Conservation (phyloP, 305 asterid species). For the Nicotiana rustica region DNA sequence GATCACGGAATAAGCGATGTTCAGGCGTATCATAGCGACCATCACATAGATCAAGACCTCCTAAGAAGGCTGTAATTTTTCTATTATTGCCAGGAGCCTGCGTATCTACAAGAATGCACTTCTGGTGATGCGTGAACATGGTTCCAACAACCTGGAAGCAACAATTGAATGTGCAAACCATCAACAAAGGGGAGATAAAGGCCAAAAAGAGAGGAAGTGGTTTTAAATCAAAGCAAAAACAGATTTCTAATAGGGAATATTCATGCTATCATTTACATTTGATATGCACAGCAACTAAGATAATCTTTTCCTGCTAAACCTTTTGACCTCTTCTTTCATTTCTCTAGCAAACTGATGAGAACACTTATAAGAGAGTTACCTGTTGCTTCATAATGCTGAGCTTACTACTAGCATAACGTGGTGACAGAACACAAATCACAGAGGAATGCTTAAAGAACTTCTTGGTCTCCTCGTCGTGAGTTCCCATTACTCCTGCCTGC, state of each 20-base stretch:
- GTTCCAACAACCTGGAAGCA: slow-evolving; percentile 79
- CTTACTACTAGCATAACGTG: slow-evolving; percentile 85
- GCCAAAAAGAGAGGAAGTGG: slow-evolving; percentile 8
- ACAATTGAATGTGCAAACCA: slow-evolving; percentile 40
- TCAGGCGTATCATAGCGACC: slow-evolving; percentile 98
- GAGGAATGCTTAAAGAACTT: slow-evolving; percentile 87
- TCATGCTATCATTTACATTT: background rate
- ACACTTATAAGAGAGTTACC: slow-evolving; percentile 48
- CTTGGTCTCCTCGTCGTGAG: slow-evolving; percentile 93
- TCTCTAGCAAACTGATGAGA: background rate
- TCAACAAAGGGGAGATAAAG: slow-evolving; percentile 24
- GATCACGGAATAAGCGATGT: slow-evolving; percentile 78
- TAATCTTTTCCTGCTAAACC: slow-evolving; percentile 1
- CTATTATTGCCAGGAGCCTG: slow-evolving; percentile 88
- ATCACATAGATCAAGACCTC: slow-evolving; percentile 96
- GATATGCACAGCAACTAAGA: background rate
- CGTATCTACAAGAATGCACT: slow-evolving; percentile 88
- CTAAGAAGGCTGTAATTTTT: slow-evolving; percentile 84
- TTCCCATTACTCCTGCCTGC: slow-evolving; percentile 89
- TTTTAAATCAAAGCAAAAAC: background rate
- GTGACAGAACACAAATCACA: slow-evolving; percentile 84
- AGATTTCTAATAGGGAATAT: slow-evolving; percentile 5
- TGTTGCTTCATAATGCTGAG: slow-evolving; percentile 81
- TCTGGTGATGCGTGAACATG: slow-evolving; percentile 93
- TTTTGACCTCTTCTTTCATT: slow-evolving; percentile 10